phyloP scores from a whole-genome alignment of 163 green algal species.

The Trebouxia gelatinosa region DNA sequence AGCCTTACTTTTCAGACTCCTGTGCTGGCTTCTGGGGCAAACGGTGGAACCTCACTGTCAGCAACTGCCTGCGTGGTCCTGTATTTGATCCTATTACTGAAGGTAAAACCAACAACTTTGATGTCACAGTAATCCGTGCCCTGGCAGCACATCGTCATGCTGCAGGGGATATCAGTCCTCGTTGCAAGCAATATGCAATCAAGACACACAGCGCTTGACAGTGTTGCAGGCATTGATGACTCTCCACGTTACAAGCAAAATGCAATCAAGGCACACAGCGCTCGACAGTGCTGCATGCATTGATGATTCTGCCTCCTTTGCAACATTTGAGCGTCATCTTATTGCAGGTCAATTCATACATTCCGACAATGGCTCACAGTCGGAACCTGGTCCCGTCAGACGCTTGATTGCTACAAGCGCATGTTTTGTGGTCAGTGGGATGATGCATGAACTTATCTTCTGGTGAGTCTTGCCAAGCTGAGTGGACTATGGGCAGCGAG shows the following conservation, averaged over 20 bases:
- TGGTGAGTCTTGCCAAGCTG: constrained; percentile 35
- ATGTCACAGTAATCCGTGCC: neutral
- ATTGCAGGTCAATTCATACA: neutral
- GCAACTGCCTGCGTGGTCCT: constrained; percentile 47
- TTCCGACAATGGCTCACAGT: neutral
- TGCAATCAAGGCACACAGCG: no score
- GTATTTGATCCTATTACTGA: constrained; percentile 53
- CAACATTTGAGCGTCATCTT: neutral
- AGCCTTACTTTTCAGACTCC: constrained; percentile 48
- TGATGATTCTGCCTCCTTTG: no score
- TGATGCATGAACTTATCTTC: constrained; percentile 46
- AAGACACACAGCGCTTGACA: no score
- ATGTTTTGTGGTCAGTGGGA: constrained; percentile 38
- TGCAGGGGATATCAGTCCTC: no score
- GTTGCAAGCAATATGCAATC: no score
- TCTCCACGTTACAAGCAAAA: neutral
- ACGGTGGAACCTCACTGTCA: constrained; percentile 51
- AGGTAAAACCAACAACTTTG: neutral
- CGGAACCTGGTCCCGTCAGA: neutral
- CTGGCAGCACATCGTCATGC: neutral
- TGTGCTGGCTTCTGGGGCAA: constrained; percentile 46
- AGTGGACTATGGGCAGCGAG: no score
- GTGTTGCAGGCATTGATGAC: neutral
- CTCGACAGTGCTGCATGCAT: no score
- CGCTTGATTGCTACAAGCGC: constrained; percentile 27